These are phyloP conservation scores for Pseudovirgaria hyperparasitica DNA, from an alignment of 2,329 filamentous ascomycete species.

Conservation along the genomic window DNA sequence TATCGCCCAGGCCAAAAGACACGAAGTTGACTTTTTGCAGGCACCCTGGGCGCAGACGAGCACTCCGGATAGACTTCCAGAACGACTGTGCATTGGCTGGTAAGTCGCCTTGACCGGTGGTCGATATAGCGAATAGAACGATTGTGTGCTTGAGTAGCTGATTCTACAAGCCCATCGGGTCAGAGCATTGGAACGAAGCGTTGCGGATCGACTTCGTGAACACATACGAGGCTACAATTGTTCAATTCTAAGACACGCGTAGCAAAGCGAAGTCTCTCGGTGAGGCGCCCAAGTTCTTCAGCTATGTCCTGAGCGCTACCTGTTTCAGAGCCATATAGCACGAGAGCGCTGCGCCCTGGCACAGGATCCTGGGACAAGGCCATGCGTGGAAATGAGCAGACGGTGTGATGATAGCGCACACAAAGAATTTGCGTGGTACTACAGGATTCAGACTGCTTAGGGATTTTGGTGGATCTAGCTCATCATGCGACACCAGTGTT, in stretches of 20 bases:
- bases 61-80: constrained; percentile 75
- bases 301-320: constrained; percentile 89
- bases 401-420: constrained; percentile 1
- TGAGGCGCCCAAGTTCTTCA: constrained; percentile 63
- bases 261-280: constrained; percentile 66
- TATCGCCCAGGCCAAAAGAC: constrained; percentile 86
- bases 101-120: constrained; percentile 88
- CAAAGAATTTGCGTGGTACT: too few relatives aligned
- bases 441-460: too few relatives aligned
- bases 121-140: constrained; percentile 74
- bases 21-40: constrained; percentile 60
- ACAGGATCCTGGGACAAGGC: constrained; percentile 10
- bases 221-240: constrained; percentile 57
- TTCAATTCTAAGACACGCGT: constrained; percentile 69
- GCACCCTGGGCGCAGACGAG: constrained; percentile 59
- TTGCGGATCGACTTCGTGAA: constrained; percentile 1
- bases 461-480: too few relatives aligned
- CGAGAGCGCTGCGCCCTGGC: constrained; percentile 40
- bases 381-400: constrained; percentile 1
- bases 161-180: constrained; percentile 16
- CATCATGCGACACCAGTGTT: too few relatives aligned
- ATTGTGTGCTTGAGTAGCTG: constrained; percentile 37
- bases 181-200: background rate
- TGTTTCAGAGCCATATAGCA: constrained; percentile 91
- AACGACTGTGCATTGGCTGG: constrained; percentile 71